These are phyloP conservation scores for Trametes cingulata DNA, from an alignment of 768 basidiomycete genomes.

Conservation along the genomic window DNA sequence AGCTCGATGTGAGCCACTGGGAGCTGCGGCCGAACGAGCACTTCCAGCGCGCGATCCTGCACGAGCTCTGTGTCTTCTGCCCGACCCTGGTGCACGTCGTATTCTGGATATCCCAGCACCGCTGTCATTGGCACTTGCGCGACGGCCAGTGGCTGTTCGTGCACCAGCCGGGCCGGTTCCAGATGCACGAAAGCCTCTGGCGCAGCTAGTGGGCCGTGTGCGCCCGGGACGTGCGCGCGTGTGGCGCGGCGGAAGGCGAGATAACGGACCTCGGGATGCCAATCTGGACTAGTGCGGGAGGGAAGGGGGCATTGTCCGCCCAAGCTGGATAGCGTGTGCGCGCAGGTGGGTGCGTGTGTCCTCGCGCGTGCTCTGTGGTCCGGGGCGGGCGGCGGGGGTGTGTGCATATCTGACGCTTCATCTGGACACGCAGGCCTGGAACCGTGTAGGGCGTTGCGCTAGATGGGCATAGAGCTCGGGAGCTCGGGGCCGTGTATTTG, in stretches of 20 bases:
- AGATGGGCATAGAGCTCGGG: slow-evolving; percentile 14
- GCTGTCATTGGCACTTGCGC: slow-evolving; percentile 28
- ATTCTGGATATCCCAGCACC: slow-evolving; percentile 34
- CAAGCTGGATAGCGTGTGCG: not conserved
- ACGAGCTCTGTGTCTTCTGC: slow-evolving; percentile 41
- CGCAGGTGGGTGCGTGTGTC: slow-evolving; percentile 12
- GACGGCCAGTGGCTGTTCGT: slow-evolving; percentile 25
- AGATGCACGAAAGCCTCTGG: slow-evolving; percentile 22
- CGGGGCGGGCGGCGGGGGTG: not conserved
- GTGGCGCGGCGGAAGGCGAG: not conserved
- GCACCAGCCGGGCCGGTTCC: slow-evolving; percentile 15
- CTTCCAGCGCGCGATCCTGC: slow-evolving; percentile 38
- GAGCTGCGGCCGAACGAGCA: slow-evolving; percentile 32
- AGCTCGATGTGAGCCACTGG: slow-evolving; percentile 41
- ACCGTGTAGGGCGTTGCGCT: slow-evolving; percentile 1
- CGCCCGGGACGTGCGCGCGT: not conserved
- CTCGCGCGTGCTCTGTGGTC: slow-evolving; percentile 2
- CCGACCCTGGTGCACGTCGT: slow-evolving; percentile 37
- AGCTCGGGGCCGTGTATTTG: slow-evolving; percentile 21
- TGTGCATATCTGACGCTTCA: slow-evolving; percentile 14
- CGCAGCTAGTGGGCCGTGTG: slow-evolving; percentile 1
- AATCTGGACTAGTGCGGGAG: slow-evolving; percentile 2
- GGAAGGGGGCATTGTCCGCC: not conserved
- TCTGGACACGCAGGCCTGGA: slow-evolving; percentile 9
- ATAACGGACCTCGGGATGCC: slow-evolving; percentile 12